Conservation (phyloP, 306 rosid species). For the Gastrolobium bilobum region DNA sequence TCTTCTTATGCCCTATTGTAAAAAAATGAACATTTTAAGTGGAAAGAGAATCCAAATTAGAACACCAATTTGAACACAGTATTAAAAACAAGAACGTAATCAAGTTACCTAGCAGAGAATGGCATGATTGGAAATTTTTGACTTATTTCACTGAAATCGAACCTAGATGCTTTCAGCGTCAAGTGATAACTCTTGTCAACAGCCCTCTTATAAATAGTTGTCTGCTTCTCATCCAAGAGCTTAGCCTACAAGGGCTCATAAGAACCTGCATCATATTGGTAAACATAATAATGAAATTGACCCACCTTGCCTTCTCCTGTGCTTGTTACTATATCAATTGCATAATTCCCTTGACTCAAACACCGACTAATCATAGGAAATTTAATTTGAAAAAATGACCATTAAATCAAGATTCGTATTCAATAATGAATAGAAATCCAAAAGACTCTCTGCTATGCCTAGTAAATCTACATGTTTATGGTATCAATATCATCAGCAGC, state of each 20-base stretch:
- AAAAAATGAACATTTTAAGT: not conserved
- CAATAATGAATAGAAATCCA: too few relatives aligned
- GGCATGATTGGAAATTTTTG: conserved; percentile 99
- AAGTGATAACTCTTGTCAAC: conserved; percentile 93
- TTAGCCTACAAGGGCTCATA: conserved; percentile 69
- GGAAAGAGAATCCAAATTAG: not conserved
- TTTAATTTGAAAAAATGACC: too few relatives aligned
- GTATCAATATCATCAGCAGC: too few relatives aligned
- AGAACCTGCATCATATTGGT: conserved; percentile 8
- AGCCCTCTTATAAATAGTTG: conserved; percentile 97
- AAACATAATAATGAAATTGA: not conserved
- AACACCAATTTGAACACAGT: not conserved
- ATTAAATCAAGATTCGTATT: too few relatives aligned
- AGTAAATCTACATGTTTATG: too few relatives aligned
- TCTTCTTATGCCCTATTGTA: conserved; percentile 88
- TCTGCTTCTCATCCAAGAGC: conserved; percentile 97
- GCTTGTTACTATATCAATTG: conserved; percentile 92
- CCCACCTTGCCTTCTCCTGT: conserved; percentile 96
- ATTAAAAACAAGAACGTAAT: not conserved
- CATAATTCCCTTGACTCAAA: too few relatives aligned
- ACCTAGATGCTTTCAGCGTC: conserved; percentile 98
- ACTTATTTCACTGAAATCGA: conserved; percentile 93
- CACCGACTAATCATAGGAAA: too few relatives aligned
- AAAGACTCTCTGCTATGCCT: too few relatives aligned
- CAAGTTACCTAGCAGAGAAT: conserved; percentile 80